Evolutionary conservation across 495 filamentous ascomycete genomes (phyloP).

Genomic region (Penicillium simplicissimum): DNA sequence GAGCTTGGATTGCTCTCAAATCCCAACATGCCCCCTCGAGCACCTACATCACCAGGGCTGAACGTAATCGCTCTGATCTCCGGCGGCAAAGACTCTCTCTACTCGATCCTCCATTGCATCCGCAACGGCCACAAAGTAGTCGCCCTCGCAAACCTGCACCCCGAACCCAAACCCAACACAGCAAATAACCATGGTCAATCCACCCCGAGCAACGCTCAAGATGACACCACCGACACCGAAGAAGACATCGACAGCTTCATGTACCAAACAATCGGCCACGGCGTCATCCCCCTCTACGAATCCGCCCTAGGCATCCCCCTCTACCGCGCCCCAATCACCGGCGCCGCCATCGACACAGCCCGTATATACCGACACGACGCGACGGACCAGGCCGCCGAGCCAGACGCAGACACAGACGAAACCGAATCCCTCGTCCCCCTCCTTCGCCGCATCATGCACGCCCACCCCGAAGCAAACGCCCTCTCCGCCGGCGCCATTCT

Average conservation of each 20-base stretch:
- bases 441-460: constrained; percentile 57
- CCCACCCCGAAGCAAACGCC: constrained; percentile 77
- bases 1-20: background rate
- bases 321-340: constrained; percentile 72
- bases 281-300: constrained; percentile 81
- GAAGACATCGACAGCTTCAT: constrained; percentile 94
- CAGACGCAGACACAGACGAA: constrained; percentile 58
- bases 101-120: constrained; percentile 85
- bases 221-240: constrained; percentile 25
- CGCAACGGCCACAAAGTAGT: constrained; percentile 82
- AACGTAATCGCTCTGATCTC: constrained; percentile 93
- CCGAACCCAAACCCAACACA: constrained; percentile 31
- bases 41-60: constrained; percentile 36
- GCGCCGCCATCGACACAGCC: constrained; percentile 60
- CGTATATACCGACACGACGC: constrained; percentile 31
- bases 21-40: constrained; percentile 6
- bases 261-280: constrained; percentile 97
- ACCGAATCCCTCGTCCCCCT: constrained; percentile 83
- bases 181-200: background rate
- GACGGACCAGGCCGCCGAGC: constrained; percentile 19
- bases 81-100: constrained; percentile 96
- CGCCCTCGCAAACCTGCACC: constrained; percentile 86
- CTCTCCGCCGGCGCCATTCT: constrained; percentile 90
- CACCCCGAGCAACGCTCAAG: background rate
- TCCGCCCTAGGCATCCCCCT: constrained; percentile 74